These are phyloP conservation scores for Melastoma malabathricum DNA, from an alignment of 345 rosid genomes.

Conservation along the genomic window DNA sequence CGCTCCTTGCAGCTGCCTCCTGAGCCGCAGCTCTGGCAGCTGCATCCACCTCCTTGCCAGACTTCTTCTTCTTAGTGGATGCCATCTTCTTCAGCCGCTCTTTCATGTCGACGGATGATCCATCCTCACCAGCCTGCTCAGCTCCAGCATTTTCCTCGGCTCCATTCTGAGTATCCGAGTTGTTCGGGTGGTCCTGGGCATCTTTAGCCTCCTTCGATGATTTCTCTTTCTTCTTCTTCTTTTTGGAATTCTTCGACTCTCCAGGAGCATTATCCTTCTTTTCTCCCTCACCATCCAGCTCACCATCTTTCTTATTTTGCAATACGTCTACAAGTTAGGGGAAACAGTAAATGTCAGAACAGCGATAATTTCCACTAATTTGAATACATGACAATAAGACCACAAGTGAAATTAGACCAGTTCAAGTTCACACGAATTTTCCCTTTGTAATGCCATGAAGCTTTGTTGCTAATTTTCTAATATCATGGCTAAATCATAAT, in stretches of 20 bases:
- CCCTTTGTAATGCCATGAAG: too few relatives aligned
- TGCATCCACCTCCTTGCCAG: slow-evolving; percentile 60
- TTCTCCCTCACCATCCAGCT: slow-evolving; percentile 25
- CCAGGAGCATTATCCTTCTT: slow-evolving; percentile 46
- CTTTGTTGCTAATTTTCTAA: too few relatives aligned
- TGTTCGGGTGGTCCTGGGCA: slow-evolving; percentile 22
- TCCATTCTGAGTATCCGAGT: slow-evolving; percentile 14
- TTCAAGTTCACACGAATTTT: too few relatives aligned
- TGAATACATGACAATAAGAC: too few relatives aligned
- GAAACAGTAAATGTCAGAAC: background rate
- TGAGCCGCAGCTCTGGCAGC: slow-evolving; percentile 58
- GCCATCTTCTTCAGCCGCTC: slow-evolving; percentile 53
- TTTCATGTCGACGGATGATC: slow-evolving; percentile 39
- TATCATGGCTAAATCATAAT: too few relatives aligned
- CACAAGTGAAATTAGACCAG: too few relatives aligned
- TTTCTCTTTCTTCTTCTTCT: slow-evolving; percentile 73
- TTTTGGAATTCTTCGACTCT: slow-evolving; percentile 51
- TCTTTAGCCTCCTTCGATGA: slow-evolving; percentile 46
- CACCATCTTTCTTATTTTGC: slow-evolving; percentile 22
- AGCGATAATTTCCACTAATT: background rate
- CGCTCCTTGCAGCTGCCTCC: slow-evolving; percentile 68
- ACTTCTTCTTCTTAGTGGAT: slow-evolving; percentile 58
- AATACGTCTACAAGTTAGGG: slow-evolving; percentile 11
- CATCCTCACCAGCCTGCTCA: slow-evolving; percentile 24
- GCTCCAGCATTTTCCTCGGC: slow-evolving; percentile 17